A percentile compares a stretch with the other conserved stretches of the same genome.
These are phyloP conservation scores for Podila clonocystis DNA, from an alignment of 192 early-diverging fungal species.

Conservation along the genomic window DNA sequence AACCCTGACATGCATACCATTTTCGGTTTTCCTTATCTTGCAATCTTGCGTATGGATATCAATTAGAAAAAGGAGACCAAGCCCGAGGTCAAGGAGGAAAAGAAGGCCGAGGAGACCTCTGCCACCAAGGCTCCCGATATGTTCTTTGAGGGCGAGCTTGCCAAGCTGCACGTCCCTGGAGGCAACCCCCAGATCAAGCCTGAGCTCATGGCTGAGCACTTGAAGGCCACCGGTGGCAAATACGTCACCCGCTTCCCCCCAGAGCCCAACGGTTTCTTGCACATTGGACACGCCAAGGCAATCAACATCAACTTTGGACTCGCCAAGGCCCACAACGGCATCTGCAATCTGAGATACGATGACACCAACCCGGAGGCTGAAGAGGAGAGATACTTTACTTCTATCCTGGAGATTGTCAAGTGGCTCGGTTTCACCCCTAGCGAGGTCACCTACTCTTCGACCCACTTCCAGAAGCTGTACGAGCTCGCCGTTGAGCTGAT, in stretches of 20 bases:
- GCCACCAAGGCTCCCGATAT: conserved; percentile 65
- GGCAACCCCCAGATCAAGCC: conserved; percentile 97
- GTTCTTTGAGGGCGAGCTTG: conserved; percentile 94
- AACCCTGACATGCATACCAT: neutral
- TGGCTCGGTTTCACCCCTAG: conserved; percentile 98
- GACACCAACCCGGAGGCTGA: conserved; percentile 85
- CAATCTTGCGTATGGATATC: neutral
- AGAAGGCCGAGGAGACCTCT: conserved; percentile 38
- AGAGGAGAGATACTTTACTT: conserved; percentile 94
- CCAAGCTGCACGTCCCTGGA: conserved; percentile 92
- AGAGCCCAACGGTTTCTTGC: conserved; percentile 98
- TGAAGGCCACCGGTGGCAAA: conserved; percentile 88
- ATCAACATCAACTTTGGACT: conserved; percentile 99
- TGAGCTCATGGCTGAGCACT: conserved; percentile 88
- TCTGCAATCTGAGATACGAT: conserved; percentile 85
- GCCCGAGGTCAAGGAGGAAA: conserved; percentile 48
- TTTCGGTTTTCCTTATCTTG: neutral
- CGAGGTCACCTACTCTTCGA: conserved; percentile 95
- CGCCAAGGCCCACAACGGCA: conserved; percentile 88
- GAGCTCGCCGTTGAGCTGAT: conserved; percentile 95
- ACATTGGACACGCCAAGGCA: conserved; percentile 99
- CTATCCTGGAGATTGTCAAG: conserved; percentile 91
- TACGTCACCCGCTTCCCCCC: conserved; percentile 99
- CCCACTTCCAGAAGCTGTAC: conserved; percentile 97
- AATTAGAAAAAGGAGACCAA: conserved; percentile 74